Base-by-base conservation (phyloP, 2,329 filamentous ascomycete genomes). In the Oidium heveae region DNA sequence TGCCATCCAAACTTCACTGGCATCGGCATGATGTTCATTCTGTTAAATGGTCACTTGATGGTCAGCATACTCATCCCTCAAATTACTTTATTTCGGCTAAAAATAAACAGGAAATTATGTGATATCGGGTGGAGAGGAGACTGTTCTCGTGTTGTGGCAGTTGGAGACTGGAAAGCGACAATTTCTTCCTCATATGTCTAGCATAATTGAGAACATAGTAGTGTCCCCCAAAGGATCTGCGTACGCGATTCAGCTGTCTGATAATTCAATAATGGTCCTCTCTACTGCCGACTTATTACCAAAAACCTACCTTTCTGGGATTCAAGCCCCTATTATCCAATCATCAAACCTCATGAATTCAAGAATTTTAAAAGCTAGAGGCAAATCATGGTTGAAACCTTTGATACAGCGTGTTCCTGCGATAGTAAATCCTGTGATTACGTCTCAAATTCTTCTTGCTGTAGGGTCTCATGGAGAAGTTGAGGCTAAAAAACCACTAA, bases 11-110 rank as follows among this genome's bases (percentile, higher is more conserved):
- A 58, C 72, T 88, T 54, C 91, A 96, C 66, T 98, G 91, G 91
- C 91, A 98, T 67, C 77, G 87, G 61, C 80, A 81, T 61, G 77
- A 82, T 52, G 87, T 95, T 9, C 81, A 84, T 61, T 76, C 85
- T 10, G 73, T 94, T 56, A 94, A 91, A 67, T 96, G 88, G 84
- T 95, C 91, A 15, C 73, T 74, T 60, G 91, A 98, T 72, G 88
- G 89, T 86, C 74, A 64, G 72, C 60, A 57, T 39, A 33, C 15
- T 43, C 22, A 13, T 33, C 16, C 2, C 28, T 20, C 4, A 34
- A 18, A 9, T 18, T 15, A 5, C 16, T 54, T 12, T 36, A 22
- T 12, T 36, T 32, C 9, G n/a, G 16, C 52, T 70, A 57, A 70
- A 62, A 47, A 43, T 15, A 60, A 16, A 18, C n/a, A 91, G 85